Evolutionary conservation across 2,329 filamentous ascomycete genomes (phyloP), one percentile per base, ranked within the genome.

Genomic region (Calonectria henricotiae): DNA sequence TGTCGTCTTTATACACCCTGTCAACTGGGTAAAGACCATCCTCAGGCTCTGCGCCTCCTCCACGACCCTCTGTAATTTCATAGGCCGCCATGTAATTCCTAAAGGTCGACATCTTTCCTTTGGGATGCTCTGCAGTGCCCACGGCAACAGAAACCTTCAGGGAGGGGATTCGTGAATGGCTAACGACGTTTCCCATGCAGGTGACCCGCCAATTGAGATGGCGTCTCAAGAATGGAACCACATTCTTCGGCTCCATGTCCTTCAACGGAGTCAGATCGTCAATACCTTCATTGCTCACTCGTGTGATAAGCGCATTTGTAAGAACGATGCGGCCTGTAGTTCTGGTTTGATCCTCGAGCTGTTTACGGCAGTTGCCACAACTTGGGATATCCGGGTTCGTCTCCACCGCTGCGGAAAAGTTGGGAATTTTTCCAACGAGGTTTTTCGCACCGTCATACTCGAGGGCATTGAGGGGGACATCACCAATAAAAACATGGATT

Each of bases 261-360:
- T 13, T 15, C 12, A 13, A 61, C 35, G 2, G 60, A 11, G 5
- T 9, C 12, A 3, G 11, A 12, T 9, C 13, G 13, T 41, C 25
- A 23, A 41, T 32, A 0, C 35, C 37, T 12, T 6, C 6, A 32
- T 54, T 13, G 30, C 61, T 64, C 20, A 3, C 61, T 2, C 65
- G 61, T 1, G 65, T 70, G 1, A 70, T 65, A 25, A 70, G 65
- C 12, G 65, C 39, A 23, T 70, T 70, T 6, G 62, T 54, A 3
- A 64, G 35, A 9, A 64, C 46, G 12, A 64, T 20, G 23, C 62
- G 62, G 20, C 62, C 46, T 8, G 62, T 43, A 12, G 35, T 20
- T 32, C 44, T 54, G 17, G 62, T 43, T 8, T 54, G 17, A 23
- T 54, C 62, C 7, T 27, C n/a, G 3, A 30, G n/a, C 12, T 54